These are phyloP conservation scores for Hypoxylon trugodes DNA, from an alignment of 495 filamentous ascomycete species.

Conservation along the genomic window DNA sequence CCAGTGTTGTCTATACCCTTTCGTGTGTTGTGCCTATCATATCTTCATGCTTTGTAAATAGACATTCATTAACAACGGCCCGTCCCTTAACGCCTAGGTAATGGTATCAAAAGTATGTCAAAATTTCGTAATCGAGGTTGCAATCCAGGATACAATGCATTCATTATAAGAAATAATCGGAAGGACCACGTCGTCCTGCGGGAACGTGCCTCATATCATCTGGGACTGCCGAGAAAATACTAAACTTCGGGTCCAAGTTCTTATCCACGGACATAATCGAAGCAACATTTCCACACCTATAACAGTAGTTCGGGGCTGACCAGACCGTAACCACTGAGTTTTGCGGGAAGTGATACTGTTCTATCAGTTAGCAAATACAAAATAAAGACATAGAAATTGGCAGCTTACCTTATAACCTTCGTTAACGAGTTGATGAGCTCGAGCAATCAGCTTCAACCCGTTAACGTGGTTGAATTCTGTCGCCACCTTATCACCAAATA, in stretches of 20 bases:
- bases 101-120: conserved; percentile 43
- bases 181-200: conserved; percentile 77
- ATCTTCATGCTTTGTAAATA: conserved; percentile 28
- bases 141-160: conserved; percentile 40
- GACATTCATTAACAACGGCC: conserved; percentile 14
- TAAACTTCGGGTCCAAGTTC: conserved; percentile 86
- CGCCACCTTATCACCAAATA: conserved; percentile 96
- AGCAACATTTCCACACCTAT: conserved; percentile 95
- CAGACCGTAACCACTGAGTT: conserved; percentile 99
- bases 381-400: not conserved
- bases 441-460: conserved; percentile 89
- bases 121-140: conserved; percentile 30
- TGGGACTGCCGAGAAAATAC: conserved; percentile 92
- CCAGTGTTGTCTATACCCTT: conserved; percentile 28
- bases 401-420: conserved; percentile 88
- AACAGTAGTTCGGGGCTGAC: conserved; percentile 99
- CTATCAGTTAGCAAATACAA: conserved; percentile 18
- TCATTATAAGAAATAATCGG: conserved; percentile 94
- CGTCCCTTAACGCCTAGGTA: conserved; percentile 41
- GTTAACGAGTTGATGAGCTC: conserved; percentile 96
- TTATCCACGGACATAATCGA: conserved; percentile 94
- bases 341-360: conserved; percentile 88
- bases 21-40: conserved; percentile 16
- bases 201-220: conserved; percentile 92
- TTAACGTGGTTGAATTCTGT: conserved; percentile 99